Conservation (phyloP, 768 basidiomycete species). For the Serendipita sp. region DNA sequence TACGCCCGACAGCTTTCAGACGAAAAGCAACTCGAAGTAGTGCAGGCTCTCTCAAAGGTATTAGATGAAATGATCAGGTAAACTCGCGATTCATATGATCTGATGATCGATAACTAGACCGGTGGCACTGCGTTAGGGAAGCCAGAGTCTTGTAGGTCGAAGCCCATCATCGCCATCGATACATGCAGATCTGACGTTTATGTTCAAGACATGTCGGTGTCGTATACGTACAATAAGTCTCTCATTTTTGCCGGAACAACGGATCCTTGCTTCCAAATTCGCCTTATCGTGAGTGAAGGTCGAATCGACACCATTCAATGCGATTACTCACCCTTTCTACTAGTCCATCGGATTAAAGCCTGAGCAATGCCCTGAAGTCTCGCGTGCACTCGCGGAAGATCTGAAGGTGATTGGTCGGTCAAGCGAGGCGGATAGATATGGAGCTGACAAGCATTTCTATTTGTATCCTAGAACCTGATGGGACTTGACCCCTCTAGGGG, state of each 20-base stretch:
- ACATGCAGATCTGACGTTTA: neutral
- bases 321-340: neutral
- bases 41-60: neutral
- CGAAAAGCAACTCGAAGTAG: neutral
- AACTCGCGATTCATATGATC: neutral
- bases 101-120: neutral
- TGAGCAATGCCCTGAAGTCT: neutral
- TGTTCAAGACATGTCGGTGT: neutral
- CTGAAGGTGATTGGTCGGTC: neutral
- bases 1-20: neutral
- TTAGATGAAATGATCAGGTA: no score
- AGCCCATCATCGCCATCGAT: neutral
- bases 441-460: neutral
- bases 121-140: neutral
- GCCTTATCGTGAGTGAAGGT: neutral
- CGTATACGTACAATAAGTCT: neutral
- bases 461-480: neutral
- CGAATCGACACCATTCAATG: neutral
- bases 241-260: slow-evolving; percentile 2
- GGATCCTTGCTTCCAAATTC: slow-evolving; percentile 3
- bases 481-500: slow-evolving; percentile 6
- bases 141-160: neutral
- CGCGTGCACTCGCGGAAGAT: neutral
- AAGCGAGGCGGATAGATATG: neutral
- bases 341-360: neutral